Evolutionary conservation across 345 rosid species (phyloP), one percentile per base, ranked within the genome.

Genomic region (Schrenkiella parvula): DNA sequence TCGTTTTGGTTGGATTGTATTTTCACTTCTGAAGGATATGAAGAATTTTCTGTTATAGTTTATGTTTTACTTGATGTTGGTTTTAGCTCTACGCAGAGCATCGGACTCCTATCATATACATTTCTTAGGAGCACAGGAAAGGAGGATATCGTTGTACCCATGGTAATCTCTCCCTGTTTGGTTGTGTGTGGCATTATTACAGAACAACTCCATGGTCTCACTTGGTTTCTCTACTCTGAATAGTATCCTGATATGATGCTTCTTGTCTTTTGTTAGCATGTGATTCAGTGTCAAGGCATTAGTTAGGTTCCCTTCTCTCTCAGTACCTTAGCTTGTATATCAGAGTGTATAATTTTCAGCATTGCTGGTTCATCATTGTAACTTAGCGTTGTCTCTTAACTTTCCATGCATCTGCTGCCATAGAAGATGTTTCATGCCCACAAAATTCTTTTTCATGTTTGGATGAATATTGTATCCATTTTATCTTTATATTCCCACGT

Each of bases 141-240:
- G 80, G 96, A 91, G 77, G 97, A 93, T 80, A 89, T 91, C 32
- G 85, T 93, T 44, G 98, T 93, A 22, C 98, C 98, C 38, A 91
- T 93, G 97, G 98, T 93, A 88, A 85, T 77, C 44, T 29, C 39
- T 57, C 51, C 48, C 55, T 46, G 18, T 66, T 42, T 34, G 14
- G 39, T 12, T 74, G 10, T 65, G 21, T 46, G 15, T 65, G 72
- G 28, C 22, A 41, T 39, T 71, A 25, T 34, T 46, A 6, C 65
- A 47, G 19, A 58, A 34, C 26, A 47, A 23, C 14, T 58, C 38
- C 39, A 17, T 64, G 6, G 31, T 44, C 29, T 46, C 47, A 46
- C 42, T 18, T 21, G 64, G 54, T 31, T 31, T 39, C 19, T 43
- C 69, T 53, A 15, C 64, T 41, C 18, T 34, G 6, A 37, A 18